These are phyloP conservation scores for Saccharomycopsis babjevae DNA, from an alignment of 805 yeast species.

Conservation along the genomic window DNA sequence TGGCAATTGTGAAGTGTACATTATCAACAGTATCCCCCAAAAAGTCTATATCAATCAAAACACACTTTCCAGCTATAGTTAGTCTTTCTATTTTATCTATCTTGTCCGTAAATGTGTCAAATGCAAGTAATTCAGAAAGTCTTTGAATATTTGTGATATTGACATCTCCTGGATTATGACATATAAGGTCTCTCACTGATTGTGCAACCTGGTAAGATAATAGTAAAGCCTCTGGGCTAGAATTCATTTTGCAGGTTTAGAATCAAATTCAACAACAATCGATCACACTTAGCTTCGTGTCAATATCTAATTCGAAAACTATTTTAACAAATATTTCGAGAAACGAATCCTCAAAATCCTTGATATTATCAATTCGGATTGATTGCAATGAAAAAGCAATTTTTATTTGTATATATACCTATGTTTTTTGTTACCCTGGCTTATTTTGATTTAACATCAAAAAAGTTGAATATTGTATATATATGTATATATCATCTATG, in stretches of 20 bases:
- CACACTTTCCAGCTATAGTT: conserved; percentile 28
- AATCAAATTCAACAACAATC: background rate
- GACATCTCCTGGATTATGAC: conserved; percentile 14
- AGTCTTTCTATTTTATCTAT: conserved; percentile 21
- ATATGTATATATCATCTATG: background rate
- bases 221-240: background rate
- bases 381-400: too few species aligned
- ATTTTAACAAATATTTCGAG: too few species aligned
- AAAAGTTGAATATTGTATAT: background rate
- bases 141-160: conserved; percentile 11
- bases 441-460: background rate
- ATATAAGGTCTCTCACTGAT: background rate
- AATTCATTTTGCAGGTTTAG: background rate
- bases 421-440: background rate
- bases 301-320: background rate
- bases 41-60: conserved; percentile 31
- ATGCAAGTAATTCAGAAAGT: conserved; percentile 14
- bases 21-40: background rate
- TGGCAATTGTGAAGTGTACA: background rate
- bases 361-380: too few species aligned
- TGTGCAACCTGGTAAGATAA: background rate
- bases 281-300: background rate
- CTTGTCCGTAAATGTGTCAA: conserved; percentile 13
- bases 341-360: too few species aligned
- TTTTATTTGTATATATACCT: too few species aligned